A percentile compares a stretch with the other conserved stretches of the same genome.
These are phyloP conservation scores for Coniophora puteana DNA, from an alignment of 1,284 basidiomycete genomes.

Conservation along the genomic window DNA sequence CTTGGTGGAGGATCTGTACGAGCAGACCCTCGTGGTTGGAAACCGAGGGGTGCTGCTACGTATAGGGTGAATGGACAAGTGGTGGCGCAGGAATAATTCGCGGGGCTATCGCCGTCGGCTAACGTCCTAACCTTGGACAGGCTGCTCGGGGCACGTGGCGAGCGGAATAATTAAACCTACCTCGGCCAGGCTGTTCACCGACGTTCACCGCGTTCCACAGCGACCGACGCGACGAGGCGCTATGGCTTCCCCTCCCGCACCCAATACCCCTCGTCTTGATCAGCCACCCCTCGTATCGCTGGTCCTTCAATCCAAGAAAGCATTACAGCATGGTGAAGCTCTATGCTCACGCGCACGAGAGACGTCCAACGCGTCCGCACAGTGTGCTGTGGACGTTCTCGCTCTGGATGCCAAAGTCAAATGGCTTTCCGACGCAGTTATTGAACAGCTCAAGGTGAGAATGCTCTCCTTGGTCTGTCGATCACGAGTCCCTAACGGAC, in stretches of 20 bases:
- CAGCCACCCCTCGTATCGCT: slow-evolving; percentile 65
- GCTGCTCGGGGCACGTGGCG: too few species aligned
- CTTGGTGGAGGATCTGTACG: not conserved
- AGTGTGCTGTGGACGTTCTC: slow-evolving; percentile 62
- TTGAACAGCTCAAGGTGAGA: slow-evolving; percentile 71
- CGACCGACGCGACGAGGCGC: too few species aligned
- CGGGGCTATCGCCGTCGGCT: too few species aligned
- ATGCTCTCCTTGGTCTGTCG: not conserved
- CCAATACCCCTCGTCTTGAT: slow-evolving; percentile 20
- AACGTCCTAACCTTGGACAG: too few species aligned
- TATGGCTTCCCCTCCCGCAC: slow-evolving; percentile 19
- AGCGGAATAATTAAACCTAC: too few species aligned
- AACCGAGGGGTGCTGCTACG: not conserved
- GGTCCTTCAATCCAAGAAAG: slow-evolving; percentile 75
- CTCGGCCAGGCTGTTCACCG: too few species aligned
- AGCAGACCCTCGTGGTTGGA: not conserved
- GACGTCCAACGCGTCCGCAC: slow-evolving; percentile 58
- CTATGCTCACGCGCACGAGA: slow-evolving; percentile 63
- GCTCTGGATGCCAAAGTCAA: slow-evolving; percentile 72
- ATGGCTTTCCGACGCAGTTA: slow-evolving; percentile 69
- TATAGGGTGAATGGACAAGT: too few species aligned
- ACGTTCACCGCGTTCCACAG: too few species aligned
- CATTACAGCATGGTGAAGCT: slow-evolving; percentile 69
- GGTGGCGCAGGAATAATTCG: too few species aligned
- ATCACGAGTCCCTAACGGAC: not conserved